phyloP scores from a whole-genome alignment of 208 protist genomes.

The Leishmania lainsoni region DNA sequence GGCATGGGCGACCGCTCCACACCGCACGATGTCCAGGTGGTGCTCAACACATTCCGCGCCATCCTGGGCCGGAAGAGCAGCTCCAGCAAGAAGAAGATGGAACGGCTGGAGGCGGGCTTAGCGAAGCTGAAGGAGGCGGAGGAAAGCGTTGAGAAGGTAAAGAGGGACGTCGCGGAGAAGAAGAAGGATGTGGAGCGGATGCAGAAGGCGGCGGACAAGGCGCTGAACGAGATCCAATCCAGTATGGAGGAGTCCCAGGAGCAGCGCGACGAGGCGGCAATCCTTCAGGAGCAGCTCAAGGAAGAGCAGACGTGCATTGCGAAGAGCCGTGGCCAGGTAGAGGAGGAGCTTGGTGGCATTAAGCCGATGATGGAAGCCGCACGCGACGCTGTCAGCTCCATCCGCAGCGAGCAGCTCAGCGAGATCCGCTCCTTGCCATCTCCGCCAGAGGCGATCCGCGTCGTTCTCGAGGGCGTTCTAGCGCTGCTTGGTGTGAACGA shows the following conservation, averaged over 20 bases:
- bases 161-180: slow-evolving; percentile 85
- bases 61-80: slow-evolving; percentile 81
- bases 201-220: slow-evolving; percentile 94
- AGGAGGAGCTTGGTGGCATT: slow-evolving; percentile 93
- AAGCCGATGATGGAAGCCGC: slow-evolving; percentile 96
- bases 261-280: slow-evolving; percentile 89
- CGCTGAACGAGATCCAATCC: slow-evolving; percentile 94
- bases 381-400: slow-evolving; percentile 92
- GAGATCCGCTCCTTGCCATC: slow-evolving; percentile 96
- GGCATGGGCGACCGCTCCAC: slow-evolving; percentile 59
- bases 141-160: slow-evolving; percentile 90
- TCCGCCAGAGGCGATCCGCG: slow-evolving; percentile 94
- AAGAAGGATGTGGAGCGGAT: slow-evolving; percentile 91
- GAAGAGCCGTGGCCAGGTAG: slow-evolving; percentile 79
- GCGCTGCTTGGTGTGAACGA: slow-evolving; percentile 95
- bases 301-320: slow-evolving; percentile 90
- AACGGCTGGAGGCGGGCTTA: slow-evolving; percentile 90
- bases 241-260: slow-evolving; percentile 95
- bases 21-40: slow-evolving; percentile 82
- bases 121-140: slow-evolving; percentile 95
- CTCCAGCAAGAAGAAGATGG: slow-evolving; percentile 69
- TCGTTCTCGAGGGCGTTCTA: slow-evolving; percentile 97
- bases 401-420: slow-evolving; percentile 93
- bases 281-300: slow-evolving; percentile 86
- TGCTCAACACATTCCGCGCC: slow-evolving; percentile 85